Percentiles rank a stretch among this genome's conserved stretches.
Evolutionary conservation across 2,329 filamentous ascomycete genomes (phyloP).

Genomic region (Epicoccum nigrum): DNA sequence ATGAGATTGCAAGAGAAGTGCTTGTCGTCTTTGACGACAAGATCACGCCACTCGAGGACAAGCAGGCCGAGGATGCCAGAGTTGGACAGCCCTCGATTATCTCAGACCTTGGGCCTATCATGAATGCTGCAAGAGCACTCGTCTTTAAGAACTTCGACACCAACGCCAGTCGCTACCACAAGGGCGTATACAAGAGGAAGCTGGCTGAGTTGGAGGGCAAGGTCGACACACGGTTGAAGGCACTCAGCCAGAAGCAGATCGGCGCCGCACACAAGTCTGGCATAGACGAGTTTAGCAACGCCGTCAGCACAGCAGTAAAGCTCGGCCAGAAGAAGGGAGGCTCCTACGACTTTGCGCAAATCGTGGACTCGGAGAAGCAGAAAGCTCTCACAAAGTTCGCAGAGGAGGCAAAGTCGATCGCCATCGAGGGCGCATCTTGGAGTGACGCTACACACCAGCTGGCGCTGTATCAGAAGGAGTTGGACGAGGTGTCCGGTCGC

Average conservation of each 20-base stretch:
- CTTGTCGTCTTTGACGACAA: constrained; percentile 80
- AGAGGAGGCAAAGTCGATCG: constrained; percentile 72
- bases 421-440: constrained; percentile 83
- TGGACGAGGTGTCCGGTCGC: constrained; percentile 84
- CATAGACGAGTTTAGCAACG: constrained; percentile 81
- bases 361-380: constrained; percentile 82
- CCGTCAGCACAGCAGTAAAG: constrained; percentile 87
- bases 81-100: constrained; percentile 77
- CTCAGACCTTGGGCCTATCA: constrained; percentile 73
- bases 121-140: constrained; percentile 73
- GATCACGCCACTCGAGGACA: constrained; percentile 84
- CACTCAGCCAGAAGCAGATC: constrained; percentile 87
- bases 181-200: constrained; percentile 90
- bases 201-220: constrained; percentile 82
- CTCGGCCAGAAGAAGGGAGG: constrained; percentile 89
- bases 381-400: constrained; percentile 77
- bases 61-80: constrained; percentile 75
- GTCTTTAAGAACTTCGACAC: constrained; percentile 84
- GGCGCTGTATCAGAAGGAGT: constrained; percentile 82
- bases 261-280: constrained; percentile 87
- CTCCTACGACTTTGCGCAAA: constrained; percentile 92
- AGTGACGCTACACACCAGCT: constrained; percentile 84
- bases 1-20: constrained; percentile 93
- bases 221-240: constrained; percentile 85
- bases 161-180: constrained; percentile 94